Conservation (phyloP, 352 stramenopile genomes). For the Phytopythium oedochilum region DNA sequence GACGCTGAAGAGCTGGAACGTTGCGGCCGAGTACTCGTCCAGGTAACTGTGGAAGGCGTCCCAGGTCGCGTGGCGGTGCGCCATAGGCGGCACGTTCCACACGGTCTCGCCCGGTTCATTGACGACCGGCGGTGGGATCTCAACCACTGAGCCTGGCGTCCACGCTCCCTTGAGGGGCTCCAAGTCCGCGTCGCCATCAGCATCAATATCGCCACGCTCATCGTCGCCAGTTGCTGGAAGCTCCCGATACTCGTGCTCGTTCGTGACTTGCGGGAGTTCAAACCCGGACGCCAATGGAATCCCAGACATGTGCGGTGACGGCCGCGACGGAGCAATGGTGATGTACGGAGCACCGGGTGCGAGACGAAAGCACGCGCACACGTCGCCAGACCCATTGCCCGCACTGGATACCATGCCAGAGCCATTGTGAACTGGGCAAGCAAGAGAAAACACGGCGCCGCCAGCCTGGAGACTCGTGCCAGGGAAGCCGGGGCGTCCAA, state of each 20-base stretch:
- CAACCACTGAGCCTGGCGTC: conserved; percentile 8
- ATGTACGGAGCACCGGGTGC: conserved; percentile 16
- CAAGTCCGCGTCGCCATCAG: background rate
- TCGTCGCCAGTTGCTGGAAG: background rate
- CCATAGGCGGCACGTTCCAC: conserved; percentile 48
- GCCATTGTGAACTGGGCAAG: conserved; percentile 21
- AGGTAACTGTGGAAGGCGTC: conserved; percentile 54
- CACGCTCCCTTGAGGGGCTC: conserved; percentile 5
- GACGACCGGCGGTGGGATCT: conserved; percentile 10
- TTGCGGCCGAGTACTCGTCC: conserved; percentile 52
- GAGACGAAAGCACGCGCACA: conserved; percentile 36
- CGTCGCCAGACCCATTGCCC: conserved; percentile 1
- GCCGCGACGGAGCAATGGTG: conserved; percentile 22
- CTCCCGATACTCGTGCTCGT: background rate
- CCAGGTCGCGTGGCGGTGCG: conserved; percentile 46
- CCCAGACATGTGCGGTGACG: background rate
- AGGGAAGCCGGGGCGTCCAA: background rate
- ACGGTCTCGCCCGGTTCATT: conserved; percentile 22
- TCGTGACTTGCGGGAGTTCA: background rate
- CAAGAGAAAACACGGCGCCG: conserved; percentile 18
- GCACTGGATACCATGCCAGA: background rate
- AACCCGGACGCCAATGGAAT: background rate
- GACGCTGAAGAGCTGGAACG: conserved; percentile 67
- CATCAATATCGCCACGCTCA: background rate
- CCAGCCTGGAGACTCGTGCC: conserved; percentile 3